Percentiles rank a stretch among this genome's conserved stretches.
Evolutionary conservation across 192 early-diverging fungal species (phyloP).

Genomic region (Umbelopsis sp.): DNA sequence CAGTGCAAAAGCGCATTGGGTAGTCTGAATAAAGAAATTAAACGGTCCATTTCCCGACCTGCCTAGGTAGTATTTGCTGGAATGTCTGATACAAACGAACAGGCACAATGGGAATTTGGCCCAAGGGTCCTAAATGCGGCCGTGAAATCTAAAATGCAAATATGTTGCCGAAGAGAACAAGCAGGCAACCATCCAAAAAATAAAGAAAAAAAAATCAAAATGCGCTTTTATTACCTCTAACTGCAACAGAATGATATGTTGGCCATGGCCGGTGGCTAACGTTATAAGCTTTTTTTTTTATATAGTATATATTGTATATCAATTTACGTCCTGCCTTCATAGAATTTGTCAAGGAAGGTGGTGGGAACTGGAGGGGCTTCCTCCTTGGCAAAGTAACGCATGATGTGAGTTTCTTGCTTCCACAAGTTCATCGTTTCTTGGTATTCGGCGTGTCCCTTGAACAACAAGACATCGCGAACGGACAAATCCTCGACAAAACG

Average conservation of each 20-base stretch:
- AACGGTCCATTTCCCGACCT: constrained; percentile 13
- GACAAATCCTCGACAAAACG: constrained; percentile 74
- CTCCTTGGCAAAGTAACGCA: constrained; percentile 85
- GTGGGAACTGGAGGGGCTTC: constrained; percentile 69
- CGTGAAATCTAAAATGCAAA: background rate
- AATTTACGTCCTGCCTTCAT: constrained; percentile 61
- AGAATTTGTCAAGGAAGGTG: constrained; percentile 82
- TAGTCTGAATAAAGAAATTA: background rate
- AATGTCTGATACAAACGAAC: background rate
- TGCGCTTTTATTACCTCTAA: constrained; percentile 20
- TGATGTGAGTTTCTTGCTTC: constrained; percentile 89
- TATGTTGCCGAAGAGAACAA: background rate
- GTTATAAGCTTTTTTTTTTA: too few relatives aligned
- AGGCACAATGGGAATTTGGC: too few relatives aligned
- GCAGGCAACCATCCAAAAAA: background rate
- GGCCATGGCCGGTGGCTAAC: background rate
- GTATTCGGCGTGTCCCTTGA: constrained; percentile 86
- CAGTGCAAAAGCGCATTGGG: background rate
- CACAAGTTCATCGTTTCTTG: constrained; percentile 91
- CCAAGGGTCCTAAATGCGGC: background rate
- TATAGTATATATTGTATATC: background rate
- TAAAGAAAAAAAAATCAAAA: constrained; percentile 1
- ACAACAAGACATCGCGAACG: constrained; percentile 80
- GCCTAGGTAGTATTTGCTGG: constrained; percentile 10
- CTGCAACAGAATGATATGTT: background rate